phyloP scores from a whole-genome alignment of 305 asterid species.

The Caryopteris hybrid region DNA sequence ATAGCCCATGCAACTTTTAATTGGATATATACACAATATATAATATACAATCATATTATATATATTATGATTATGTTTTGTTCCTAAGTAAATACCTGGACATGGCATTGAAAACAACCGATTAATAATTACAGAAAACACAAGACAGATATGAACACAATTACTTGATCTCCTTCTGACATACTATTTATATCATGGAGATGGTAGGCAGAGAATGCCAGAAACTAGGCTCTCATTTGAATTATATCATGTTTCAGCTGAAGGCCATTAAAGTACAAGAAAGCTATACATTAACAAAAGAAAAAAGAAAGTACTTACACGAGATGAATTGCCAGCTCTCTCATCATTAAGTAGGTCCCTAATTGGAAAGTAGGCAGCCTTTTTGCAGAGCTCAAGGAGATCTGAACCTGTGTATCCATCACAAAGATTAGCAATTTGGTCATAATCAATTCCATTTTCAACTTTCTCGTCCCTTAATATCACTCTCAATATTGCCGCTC shows the following conservation, averaged over 20 bases:
- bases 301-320: constrained; percentile 37
- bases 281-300: not conserved
- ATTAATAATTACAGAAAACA: not conserved
- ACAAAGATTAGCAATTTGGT: constrained; percentile 60
- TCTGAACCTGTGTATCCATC: constrained; percentile 93
- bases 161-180: no score
- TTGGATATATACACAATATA: not conserved
- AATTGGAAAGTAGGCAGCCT: constrained; percentile 85
- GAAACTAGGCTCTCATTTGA: not conserved
- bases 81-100: not conserved
- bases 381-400: constrained; percentile 83
- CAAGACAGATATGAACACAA: not conserved
- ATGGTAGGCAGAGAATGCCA: not conserved
- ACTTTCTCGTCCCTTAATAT: constrained; percentile 70
- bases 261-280: constrained; percentile 2
- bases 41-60: not conserved
- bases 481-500: constrained; percentile 79
- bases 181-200: not conserved
- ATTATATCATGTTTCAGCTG: not conserved
- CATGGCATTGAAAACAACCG: not conserved
- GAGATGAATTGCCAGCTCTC: constrained; percentile 46
- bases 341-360: constrained; percentile 75
- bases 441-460: constrained; percentile 59
- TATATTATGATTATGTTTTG: not conserved
- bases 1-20: not conserved